Evolutionary conservation across 192 early-diverging fungal species (phyloP).

Genomic region (Umbelopsis sp.): DNA sequence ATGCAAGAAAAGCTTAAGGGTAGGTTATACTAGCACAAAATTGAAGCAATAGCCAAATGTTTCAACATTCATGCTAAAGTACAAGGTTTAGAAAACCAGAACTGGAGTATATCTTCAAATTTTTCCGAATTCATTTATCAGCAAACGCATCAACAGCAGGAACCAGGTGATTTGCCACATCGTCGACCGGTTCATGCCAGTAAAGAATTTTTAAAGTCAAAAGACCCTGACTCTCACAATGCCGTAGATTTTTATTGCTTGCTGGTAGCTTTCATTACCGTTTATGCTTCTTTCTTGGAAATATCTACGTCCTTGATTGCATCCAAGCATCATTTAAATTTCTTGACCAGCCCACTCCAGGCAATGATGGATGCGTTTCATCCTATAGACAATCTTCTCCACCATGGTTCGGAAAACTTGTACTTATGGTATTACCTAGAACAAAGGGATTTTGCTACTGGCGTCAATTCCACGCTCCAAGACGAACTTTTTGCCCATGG

Average conservation of each 20-base stretch:
- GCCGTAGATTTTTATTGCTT: conserved; percentile 36
- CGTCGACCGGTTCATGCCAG: not conserved
- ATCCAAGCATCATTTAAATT: conserved; percentile 9
- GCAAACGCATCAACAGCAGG: not conserved
- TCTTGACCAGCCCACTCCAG: not conserved
- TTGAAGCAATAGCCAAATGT: not conserved
- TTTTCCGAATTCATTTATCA: not conserved
- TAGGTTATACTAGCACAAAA: not conserved
- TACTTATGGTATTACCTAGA: conserved; percentile 33
- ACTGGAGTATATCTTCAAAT: not conserved
- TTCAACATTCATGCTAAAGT: not conserved
- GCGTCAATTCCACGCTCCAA: conserved; percentile 1
- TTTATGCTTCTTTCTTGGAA: conserved; percentile 42
- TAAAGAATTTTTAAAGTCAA: not conserved
- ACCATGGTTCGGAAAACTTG: conserved; percentile 29
- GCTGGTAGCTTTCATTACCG: conserved; percentile 53
- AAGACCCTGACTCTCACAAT: not conserved
- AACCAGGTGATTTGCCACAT: not conserved
- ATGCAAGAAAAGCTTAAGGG: not conserved
- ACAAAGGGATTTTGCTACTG: not conserved
- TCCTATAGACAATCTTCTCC: conserved; percentile 40
- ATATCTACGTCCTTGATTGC: conserved; percentile 3
- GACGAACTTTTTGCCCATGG: not conserved
- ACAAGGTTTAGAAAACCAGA: not conserved
- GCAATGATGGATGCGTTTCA: conserved; percentile 41